Evolutionary conservation across 768 basidiomycete genomes (phyloP).

Genomic region (Rhizopogon vesiculosus): DNA sequence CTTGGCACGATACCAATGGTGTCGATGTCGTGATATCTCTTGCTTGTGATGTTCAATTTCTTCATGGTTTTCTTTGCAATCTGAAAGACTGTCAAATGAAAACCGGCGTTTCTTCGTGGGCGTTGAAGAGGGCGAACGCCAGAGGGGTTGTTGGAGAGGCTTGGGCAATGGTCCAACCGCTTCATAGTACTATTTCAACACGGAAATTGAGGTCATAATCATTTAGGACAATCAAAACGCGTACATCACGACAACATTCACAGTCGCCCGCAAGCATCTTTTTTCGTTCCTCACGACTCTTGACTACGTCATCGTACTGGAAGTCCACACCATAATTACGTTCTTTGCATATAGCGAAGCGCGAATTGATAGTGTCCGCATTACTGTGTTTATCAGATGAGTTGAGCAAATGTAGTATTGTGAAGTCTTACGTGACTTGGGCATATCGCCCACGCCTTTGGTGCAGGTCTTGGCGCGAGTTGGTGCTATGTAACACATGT

Average conservation of each 20-base stretch:
- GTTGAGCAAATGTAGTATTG: background rate
- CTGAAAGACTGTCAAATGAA: slow-evolving; percentile 3
- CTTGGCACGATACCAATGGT: slow-evolving; percentile 61
- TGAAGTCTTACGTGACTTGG: slow-evolving; percentile 30
- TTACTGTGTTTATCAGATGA: slow-evolving; percentile 1
- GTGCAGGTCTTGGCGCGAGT: slow-evolving; percentile 15
- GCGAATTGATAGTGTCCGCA: slow-evolving; percentile 51
- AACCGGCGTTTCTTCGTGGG: slow-evolving; percentile 14
- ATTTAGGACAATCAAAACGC: slow-evolving; percentile 13
- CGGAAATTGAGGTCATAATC: background rate
- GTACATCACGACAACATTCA: slow-evolving; percentile 74
- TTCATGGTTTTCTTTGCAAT: slow-evolving; percentile 29
- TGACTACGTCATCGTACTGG: slow-evolving; percentile 75
- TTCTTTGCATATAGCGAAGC: slow-evolving; percentile 61
- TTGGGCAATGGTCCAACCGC: slow-evolving; percentile 68
- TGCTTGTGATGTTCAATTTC: slow-evolving; percentile 53
- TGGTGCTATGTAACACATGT: background rate
- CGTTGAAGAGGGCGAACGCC: slow-evolving; percentile 58
- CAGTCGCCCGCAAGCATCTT: slow-evolving; percentile 75
- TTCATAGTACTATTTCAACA: slow-evolving; percentile 64
- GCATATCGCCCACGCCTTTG: slow-evolving; percentile 62
- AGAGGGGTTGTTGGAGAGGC: slow-evolving; percentile 62
- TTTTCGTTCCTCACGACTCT: slow-evolving; percentile 57
- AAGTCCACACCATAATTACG: slow-evolving; percentile 62
- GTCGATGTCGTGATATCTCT: slow-evolving; percentile 66